Evolutionary conservation across 2,329 filamentous ascomycete genomes (phyloP).

Genomic region (Epichloe gansuensis): DNA sequence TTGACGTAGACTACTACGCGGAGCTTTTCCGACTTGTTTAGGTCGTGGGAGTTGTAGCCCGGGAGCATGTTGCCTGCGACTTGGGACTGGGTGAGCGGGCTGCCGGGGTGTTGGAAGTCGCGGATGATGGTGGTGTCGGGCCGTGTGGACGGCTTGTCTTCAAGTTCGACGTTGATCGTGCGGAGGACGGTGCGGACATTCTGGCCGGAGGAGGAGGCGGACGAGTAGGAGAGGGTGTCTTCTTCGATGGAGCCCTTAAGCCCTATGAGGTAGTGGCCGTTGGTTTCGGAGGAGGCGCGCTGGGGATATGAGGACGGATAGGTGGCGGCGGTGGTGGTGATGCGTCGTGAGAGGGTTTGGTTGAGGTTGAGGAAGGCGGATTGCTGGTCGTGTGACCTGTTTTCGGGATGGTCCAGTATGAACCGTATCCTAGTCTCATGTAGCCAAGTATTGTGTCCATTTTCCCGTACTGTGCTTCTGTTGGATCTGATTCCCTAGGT

Average conservation of each 20-base stretch:
- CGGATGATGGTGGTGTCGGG: slow-evolving; percentile 32
- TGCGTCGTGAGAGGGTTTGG: neutral
- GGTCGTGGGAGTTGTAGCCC: slow-evolving; percentile 30
- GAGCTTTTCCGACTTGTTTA: slow-evolving; percentile 43
- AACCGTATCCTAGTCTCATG: slow-evolving; percentile 55
- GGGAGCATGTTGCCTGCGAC: slow-evolving; percentile 22
- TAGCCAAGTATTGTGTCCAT: slow-evolving; percentile 49
- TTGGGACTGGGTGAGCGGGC: slow-evolving; percentile 21
- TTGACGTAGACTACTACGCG: slow-evolving; percentile 63
- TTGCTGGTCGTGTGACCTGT: slow-evolving; percentile 7
- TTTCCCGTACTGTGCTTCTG: slow-evolving; percentile 22
- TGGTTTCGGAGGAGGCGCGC: slow-evolving; percentile 16
- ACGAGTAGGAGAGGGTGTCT: slow-evolving; percentile 17
- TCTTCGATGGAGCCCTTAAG: slow-evolving; percentile 53
- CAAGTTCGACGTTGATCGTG: slow-evolving; percentile 55
- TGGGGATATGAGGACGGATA: slow-evolving; percentile 6
- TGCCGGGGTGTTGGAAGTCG: slow-evolving; percentile 29
- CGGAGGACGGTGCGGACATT: slow-evolving; percentile 49
- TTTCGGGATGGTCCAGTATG: slow-evolving; percentile 45
- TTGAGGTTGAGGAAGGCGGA: slow-evolving; percentile 5
- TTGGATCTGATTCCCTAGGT: neutral
- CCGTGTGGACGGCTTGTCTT: slow-evolving; percentile 26
- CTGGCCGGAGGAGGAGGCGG: slow-evolving; percentile 17
- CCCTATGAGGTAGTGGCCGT: slow-evolving; percentile 52
- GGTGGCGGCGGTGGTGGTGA: neutral